Conservation (phyloP, 371 early-diverging fungal species). For the Mortierella sp. region DNA sequence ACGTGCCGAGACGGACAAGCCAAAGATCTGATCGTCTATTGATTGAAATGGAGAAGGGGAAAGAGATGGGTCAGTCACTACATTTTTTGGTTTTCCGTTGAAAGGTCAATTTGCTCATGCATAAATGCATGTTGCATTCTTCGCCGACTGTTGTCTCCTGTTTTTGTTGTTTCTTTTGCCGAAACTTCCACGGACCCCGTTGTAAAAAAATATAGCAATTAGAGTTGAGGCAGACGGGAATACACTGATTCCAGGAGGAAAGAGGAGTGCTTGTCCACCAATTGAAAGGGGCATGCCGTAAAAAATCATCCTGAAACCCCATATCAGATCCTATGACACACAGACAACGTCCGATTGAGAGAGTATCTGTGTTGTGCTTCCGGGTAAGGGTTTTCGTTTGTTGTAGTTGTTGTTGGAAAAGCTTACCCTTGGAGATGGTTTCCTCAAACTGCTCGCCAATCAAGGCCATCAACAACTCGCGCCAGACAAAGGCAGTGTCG, state of each 20-base stretch:
- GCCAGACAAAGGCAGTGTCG: conserved; percentile 67
- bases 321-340: not conserved
- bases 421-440: conserved; percentile 61
- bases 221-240: not conserved
- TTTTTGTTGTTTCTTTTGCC: not conserved
- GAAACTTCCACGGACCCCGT: not conserved
- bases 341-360: not conserved
- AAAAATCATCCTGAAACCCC: not conserved
- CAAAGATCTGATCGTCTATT: conserved; percentile 70
- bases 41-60: not conserved
- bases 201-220: not conserved
- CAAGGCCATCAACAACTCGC: conserved; percentile 70
- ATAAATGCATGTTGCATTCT: not conserved
- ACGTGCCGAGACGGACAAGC: conserved; percentile 71
- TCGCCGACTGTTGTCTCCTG: not conserved
- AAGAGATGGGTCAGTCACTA: not conserved
- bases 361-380: not conserved
- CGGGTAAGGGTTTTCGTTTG: not conserved
- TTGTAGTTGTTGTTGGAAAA: not conserved
- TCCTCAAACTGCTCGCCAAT: conserved; percentile 74
- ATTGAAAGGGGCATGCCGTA: not conserved
- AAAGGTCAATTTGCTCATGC: not conserved
- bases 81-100: not conserved
- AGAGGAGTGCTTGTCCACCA: not conserved
- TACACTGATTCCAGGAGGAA: not conserved